Conservation (phyloP, 306 rosid species). For the Senna tora region DNA sequence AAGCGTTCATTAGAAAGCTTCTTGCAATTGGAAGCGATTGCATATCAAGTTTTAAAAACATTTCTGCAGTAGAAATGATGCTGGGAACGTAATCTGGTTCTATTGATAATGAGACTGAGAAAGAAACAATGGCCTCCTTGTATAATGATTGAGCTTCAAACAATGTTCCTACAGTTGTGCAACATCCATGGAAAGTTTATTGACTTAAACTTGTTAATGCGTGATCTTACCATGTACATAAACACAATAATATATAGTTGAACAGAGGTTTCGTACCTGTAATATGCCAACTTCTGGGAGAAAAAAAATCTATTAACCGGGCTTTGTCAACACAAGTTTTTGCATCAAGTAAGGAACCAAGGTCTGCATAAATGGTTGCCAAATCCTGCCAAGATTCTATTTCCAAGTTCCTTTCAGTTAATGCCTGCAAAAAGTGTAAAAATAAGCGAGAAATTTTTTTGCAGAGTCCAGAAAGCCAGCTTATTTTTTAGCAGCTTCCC, state of each 20-base stretch:
- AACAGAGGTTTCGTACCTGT: slow-evolving; percentile 51
- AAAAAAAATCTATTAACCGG: slow-evolving; percentile 55
- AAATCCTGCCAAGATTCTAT: slow-evolving; percentile 80
- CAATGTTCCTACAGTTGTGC: slow-evolving; percentile 50
- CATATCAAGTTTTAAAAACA: slow-evolving; percentile 62
- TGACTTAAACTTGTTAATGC: background rate
- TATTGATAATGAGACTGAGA: slow-evolving; percentile 62
- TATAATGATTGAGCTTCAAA: slow-evolving; percentile 62
- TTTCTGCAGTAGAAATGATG: slow-evolving; percentile 68
- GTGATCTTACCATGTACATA: slow-evolving; percentile 8
- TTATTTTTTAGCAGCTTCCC: background rate
- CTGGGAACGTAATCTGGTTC: slow-evolving; percentile 80
- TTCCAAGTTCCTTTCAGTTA: slow-evolving; percentile 56
- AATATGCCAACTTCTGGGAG: slow-evolving; percentile 73
- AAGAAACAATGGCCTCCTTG: slow-evolving; percentile 77
- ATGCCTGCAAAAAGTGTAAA: slow-evolving; percentile 55
- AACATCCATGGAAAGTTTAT: slow-evolving; percentile 8
- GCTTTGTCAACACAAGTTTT: slow-evolving; percentile 77
- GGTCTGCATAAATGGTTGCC: slow-evolving; percentile 67
- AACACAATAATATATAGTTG: slow-evolving; percentile 10
- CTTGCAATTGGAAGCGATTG: slow-evolving; percentile 71
- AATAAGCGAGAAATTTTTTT: background rate
- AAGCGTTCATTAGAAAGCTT: slow-evolving; percentile 76
- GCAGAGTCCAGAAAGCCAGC: background rate
- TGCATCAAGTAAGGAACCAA: slow-evolving; percentile 71